Conservation (phyloP, 208 protist species). For the Leishmania lainsoni region DNA sequence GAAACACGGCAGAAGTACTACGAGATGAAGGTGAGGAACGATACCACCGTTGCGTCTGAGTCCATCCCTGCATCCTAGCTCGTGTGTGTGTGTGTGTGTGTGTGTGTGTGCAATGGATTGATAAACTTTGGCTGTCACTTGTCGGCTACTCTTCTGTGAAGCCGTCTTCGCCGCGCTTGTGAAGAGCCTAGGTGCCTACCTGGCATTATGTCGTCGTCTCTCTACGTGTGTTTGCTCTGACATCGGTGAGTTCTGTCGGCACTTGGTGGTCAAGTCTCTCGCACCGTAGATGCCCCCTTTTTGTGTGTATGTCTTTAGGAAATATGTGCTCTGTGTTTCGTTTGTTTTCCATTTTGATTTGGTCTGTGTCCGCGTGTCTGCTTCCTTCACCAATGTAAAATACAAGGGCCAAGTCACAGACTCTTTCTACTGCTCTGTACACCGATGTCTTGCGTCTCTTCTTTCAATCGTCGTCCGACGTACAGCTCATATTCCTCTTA, state of each 20-base stretch:
- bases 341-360: neutral
- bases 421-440: too few species aligned
- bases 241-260: neutral
- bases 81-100: neutral
- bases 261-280: neutral
- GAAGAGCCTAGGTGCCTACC: neutral
- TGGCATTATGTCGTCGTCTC: too few species aligned
- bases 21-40: constrained; percentile 91
- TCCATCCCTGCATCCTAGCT: neutral
- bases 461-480: neutral
- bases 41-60: constrained; percentile 3
- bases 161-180: neutral
- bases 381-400: neutral
- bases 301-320: neutral
- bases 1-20: constrained; percentile 95
- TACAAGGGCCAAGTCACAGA: neutral
- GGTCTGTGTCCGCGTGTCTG: neutral
- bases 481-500: neutral
- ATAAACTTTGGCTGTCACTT: too few species aligned
- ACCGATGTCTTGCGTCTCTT: neutral
- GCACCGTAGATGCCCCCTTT: neutral
- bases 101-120: neutral
- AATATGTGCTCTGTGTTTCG: too few species aligned
- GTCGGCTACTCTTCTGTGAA: neutral
- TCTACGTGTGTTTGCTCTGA: neutral